Conservation (phyloP, 768 basidiomycete species). For the Tylopilus subfusipes region DNA sequence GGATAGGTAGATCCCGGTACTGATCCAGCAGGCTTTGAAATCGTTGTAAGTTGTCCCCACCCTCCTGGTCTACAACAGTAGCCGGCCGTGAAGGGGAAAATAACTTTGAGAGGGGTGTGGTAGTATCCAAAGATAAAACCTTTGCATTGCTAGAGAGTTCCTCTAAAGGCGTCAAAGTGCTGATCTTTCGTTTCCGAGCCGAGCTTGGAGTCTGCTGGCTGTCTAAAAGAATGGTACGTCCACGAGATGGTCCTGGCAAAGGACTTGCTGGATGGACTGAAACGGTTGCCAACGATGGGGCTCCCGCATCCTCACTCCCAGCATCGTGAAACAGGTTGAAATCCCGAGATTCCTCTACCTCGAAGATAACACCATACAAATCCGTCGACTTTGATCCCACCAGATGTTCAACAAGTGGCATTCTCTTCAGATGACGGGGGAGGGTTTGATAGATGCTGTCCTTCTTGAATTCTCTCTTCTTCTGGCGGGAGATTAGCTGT, state of each 20-base stretch:
- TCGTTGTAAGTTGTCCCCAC: constrained; percentile 46
- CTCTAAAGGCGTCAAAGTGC: constrained; percentile 25
- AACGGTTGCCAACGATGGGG: constrained; percentile 7
- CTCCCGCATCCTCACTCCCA: constrained; percentile 38
- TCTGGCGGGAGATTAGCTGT: constrained; percentile 50
- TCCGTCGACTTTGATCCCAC: constrained; percentile 67
- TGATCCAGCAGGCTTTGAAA: constrained; percentile 64
- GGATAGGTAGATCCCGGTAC: constrained; percentile 59
- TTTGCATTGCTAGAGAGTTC: constrained; percentile 30
- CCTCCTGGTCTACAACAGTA: constrained; percentile 25
- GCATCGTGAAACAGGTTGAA: constrained; percentile 49
- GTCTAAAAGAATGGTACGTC: constrained; percentile 4
- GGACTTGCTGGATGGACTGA: constrained; percentile 12
- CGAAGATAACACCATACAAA: constrained; percentile 77
- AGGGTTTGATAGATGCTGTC: constrained; percentile 59
- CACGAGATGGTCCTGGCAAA: constrained; percentile 3
- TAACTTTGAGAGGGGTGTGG: constrained; percentile 28
- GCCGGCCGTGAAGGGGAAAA: constrained; percentile 22
- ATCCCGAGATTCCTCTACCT: constrained; percentile 52
- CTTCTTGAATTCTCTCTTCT: constrained; percentile 48
- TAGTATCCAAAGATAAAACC: constrained; percentile 27
- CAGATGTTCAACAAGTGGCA: constrained; percentile 72
- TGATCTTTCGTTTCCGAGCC: constrained; percentile 25
- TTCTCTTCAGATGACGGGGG: constrained; percentile 66
- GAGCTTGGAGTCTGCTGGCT: constrained; percentile 8